These are phyloP conservation scores for Cochlearia excelsa DNA, from an alignment of 345 rosid genomes.

Conservation along the genomic window DNA sequence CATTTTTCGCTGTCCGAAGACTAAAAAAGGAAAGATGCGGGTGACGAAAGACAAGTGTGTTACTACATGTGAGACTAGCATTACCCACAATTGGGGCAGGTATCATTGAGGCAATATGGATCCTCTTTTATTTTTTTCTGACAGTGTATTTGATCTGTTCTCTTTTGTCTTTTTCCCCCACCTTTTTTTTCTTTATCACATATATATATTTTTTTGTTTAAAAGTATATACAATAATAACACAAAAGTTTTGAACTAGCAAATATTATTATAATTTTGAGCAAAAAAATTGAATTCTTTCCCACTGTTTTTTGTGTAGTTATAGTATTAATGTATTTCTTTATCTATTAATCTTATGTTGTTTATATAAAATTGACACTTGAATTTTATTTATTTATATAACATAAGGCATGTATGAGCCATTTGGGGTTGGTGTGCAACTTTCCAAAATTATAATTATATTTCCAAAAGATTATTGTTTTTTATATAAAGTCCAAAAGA, in stretches of 20 bases:
- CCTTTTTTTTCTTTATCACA: neutral
- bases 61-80: conserved; percentile 26
- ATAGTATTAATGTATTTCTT: no score
- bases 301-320: no score
- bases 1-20: neutral
- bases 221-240: no score
- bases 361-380: neutral
- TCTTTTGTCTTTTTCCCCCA: neutral
- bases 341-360: no score
- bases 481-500: neutral
- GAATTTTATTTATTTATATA: neutral
- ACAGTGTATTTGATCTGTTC: conserved; percentile 39
- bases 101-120: conserved; percentile 36
- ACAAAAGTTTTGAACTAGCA: no score
- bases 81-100: conserved; percentile 30
- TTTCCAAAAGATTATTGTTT: neutral
- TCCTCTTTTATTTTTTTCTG: conserved; percentile 16
- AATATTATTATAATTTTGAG: no score
- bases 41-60: conserved; percentile 19
- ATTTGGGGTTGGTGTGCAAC: conserved; percentile 24
- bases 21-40: conserved; percentile 20
- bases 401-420: conserved; percentile 11
- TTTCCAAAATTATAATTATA: conserved; percentile 1
- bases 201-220: no score
- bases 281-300: no score